Conservation (phyloP, 257 asterid species). For the Avicennia marina region DNA sequence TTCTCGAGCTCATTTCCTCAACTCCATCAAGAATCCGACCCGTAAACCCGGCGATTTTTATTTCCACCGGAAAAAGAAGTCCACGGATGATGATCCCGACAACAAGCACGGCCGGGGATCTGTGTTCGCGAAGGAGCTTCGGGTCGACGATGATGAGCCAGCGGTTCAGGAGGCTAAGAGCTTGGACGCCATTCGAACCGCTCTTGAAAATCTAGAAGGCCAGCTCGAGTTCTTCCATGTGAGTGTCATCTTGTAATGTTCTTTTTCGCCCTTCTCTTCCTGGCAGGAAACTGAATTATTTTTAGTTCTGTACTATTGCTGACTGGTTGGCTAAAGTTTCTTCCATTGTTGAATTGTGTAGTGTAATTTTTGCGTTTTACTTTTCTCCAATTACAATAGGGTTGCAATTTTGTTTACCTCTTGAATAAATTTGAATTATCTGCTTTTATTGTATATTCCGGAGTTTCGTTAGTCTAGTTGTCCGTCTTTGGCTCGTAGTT, state of each 20-base stretch:
- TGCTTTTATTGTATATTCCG: no score
- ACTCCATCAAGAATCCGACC: slow-evolving; percentile 52
- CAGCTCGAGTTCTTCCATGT: slow-evolving; percentile 93
- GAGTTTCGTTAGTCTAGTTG: no score
- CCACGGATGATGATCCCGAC: slow-evolving; percentile 28
- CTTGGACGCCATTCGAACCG: slow-evolving; percentile 76
- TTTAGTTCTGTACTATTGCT: no score
- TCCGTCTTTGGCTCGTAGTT: background rate
- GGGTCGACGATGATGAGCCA: slow-evolving; percentile 48
- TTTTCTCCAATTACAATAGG: background rate
- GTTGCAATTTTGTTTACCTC: background rate
- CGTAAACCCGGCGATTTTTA: slow-evolving; percentile 34
- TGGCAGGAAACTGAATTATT: background rate
- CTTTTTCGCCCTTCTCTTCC: background rate
- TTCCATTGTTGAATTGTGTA: background rate
- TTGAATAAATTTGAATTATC: background rate
- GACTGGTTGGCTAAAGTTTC: background rate
- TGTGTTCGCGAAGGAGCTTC: slow-evolving; percentile 71
- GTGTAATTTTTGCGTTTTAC: background rate
- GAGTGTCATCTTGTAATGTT: slow-evolving; percentile 3
- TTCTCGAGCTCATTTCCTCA: slow-evolving; percentile 78
- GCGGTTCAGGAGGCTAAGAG: slow-evolving; percentile 90
- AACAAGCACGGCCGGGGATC: slow-evolving; percentile 43
- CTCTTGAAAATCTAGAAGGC: slow-evolving; percentile 93
- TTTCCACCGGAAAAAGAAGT: slow-evolving; percentile 34